Evolutionary conservation across 2,329 filamentous ascomycete species (phyloP), one percentile per base, ranked within the genome.

Genomic region (Claviceps sp.): DNA sequence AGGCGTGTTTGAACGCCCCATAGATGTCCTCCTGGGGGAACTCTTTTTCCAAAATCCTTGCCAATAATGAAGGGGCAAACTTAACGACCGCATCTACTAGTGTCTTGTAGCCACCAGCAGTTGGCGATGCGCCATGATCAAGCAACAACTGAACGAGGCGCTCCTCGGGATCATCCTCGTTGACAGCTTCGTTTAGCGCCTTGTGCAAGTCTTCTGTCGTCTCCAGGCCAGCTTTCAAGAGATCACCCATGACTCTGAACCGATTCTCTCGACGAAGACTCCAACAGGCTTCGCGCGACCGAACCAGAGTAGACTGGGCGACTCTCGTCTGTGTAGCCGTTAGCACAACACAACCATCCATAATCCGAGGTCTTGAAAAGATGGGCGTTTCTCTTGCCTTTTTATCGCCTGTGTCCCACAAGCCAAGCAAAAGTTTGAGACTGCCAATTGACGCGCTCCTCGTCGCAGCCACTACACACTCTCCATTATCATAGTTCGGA

Each of bases 211-310:
- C 72, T n/a, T 74, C 73, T 0, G 68, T 70, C 0, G 68, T 65
- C 0, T 69, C 63, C 48, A 79, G 64, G 0, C 75, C 76, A 1
- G 75, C 77, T 22, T 70, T 67, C 53, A 81, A 73, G 4, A 81
- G 64, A 67, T 74, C 73, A 14, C 67, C 61, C 30, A 77, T 65
- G 14, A 79, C 66, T 6, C 68, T 67, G 53, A 73, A 72, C 22
- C 78, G 68, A 7, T 67, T 72, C 18, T 75, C 74, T 22, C 67
- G 67, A 46, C 67, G 71, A 11, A 81, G 63, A 43, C 70, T 72
- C 72, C 75, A 77, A 54, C 70, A 74, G 0, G 76, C 73, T 56
- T 78, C 74, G n/a, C 81, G 65, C 0, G 76, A 72, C 8, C 71
- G 67, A 3, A 71, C 66, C 48, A 81, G 61, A 0, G 76, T 78